Evolutionary conservation across 2,329 filamentous ascomycete species (phyloP).

Genomic region (Helotiales sp.): DNA sequence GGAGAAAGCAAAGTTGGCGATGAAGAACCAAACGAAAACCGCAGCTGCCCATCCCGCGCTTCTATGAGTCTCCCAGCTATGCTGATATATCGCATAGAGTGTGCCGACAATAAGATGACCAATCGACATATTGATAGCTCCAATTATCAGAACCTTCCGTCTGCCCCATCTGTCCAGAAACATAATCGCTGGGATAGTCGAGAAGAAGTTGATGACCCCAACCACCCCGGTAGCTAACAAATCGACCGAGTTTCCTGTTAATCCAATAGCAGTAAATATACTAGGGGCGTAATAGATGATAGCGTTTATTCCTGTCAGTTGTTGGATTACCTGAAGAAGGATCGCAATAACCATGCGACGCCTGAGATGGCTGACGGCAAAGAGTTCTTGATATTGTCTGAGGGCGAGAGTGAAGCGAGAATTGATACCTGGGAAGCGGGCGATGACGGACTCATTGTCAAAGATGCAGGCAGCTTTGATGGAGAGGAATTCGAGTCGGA

Average conservation of each 20-base stretch:
- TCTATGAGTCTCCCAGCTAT: conserved; percentile 38
- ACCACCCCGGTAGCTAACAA: conserved; percentile 69
- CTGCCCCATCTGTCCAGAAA: conserved; percentile 64
- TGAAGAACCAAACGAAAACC: conserved; percentile 34
- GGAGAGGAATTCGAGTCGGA: background rate
- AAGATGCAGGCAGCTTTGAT: conserved; percentile 48
- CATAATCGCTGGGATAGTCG: conserved; percentile 65
- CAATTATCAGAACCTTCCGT: conserved; percentile 58
- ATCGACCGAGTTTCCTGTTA: conserved; percentile 45
- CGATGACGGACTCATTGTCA: conserved; percentile 53
- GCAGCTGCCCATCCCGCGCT: conserved; percentile 41
- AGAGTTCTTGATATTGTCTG: conserved; percentile 47
- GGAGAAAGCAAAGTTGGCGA: conserved; percentile 27
- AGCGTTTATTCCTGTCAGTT: conserved; percentile 48
- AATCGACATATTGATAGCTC: conserved; percentile 64
- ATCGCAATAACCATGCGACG: conserved; percentile 47
- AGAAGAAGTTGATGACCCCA: conserved; percentile 66
- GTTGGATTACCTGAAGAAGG: conserved; percentile 42
- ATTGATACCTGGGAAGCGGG: conserved; percentile 50
- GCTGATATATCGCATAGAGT: conserved; percentile 54
- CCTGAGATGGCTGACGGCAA: conserved; percentile 57
- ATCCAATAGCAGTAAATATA: conserved; percentile 51
- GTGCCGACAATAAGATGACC: conserved; percentile 64
- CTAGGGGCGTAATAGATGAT: conserved; percentile 55
- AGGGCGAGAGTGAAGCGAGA: conserved; percentile 4